Evolutionary conservation across 2,329 filamentous ascomycete species (phyloP).

Genomic region (Sporothrix pseudoabietina): DNA sequence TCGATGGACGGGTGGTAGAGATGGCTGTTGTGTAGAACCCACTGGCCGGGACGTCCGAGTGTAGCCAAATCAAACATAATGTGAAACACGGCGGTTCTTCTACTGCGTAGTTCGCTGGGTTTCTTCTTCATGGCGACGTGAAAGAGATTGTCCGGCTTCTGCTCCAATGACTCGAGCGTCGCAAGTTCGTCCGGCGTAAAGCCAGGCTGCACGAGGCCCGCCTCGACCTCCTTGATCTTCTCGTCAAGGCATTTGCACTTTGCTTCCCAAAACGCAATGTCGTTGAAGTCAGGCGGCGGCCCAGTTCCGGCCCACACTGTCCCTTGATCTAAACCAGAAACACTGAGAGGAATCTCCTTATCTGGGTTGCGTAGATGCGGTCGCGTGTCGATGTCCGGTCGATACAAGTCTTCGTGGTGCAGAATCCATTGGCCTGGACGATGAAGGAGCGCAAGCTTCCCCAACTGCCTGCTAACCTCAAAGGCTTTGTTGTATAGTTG

Average conservation of each 20-base stretch:
- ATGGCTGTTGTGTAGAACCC: constrained; percentile 27
- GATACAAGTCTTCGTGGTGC: constrained; percentile 24
- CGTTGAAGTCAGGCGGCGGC: not conserved
- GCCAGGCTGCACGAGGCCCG: not conserved
- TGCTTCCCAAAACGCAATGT: constrained; percentile 1
- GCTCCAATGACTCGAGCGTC: constrained; percentile 18
- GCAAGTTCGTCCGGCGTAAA: constrained; percentile 23
- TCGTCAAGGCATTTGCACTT: not conserved
- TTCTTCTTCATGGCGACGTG: not conserved
- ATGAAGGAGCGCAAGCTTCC: no score
- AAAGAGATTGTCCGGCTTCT: not conserved
- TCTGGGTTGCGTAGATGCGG: constrained; percentile 15
- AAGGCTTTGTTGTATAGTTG: no score
- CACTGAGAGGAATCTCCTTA: not conserved
- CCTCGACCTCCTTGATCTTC: not conserved
- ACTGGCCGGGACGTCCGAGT: constrained; percentile 23
- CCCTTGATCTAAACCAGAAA: not conserved
- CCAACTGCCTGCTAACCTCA: no score
- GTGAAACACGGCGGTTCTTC: not conserved
- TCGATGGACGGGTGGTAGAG: constrained; percentile 27
- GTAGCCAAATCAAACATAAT: not conserved
- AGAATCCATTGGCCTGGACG: constrained; percentile 26
- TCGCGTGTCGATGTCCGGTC: not conserved
- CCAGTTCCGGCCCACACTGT: constrained; percentile 19
- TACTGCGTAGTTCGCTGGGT: not conserved